Evolutionary conservation across 306 rosid genomes (phyloP).

Genomic region (Trifolium repens): DNA sequence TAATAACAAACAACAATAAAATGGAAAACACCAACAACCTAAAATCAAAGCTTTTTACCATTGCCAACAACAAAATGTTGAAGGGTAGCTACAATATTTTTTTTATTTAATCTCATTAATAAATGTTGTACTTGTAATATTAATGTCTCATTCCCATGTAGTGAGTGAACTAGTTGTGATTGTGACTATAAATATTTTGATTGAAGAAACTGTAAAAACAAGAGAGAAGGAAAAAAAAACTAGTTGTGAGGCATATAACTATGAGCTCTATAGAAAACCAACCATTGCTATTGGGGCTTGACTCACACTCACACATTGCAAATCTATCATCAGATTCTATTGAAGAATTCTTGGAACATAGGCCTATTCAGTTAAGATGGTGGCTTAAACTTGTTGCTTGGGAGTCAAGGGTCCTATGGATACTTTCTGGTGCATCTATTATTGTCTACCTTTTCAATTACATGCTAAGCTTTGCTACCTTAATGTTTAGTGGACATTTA

Average conservation of each 20-base stretch:
- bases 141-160: not conserved
- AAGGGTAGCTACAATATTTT: not conserved
- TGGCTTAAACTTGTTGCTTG: constrained; percentile 61
- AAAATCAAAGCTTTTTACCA: not conserved
- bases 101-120: not conserved
- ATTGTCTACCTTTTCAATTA: constrained; percentile 44
- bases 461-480: constrained; percentile 49
- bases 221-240: not conserved
- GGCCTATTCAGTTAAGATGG: constrained; percentile 48
- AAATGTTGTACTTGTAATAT: not conserved
- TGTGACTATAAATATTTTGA: not conserved
- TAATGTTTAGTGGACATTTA: constrained; percentile 73
- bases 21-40: not conserved
- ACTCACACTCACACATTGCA: constrained; percentile 42
- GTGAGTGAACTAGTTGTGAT: constrained; percentile 25
- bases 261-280: constrained; percentile 43
- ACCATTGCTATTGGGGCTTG: constrained; percentile 35
- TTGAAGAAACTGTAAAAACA: not conserved
- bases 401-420: constrained; percentile 82
- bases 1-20: not conserved
- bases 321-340: constrained; percentile 50
- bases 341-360: constrained; percentile 51
- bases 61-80: constrained; percentile 6
- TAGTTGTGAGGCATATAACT: not conserved
- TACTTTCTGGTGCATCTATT: constrained; percentile 52